These are phyloP conservation scores for Metschnikowia drakensbergensis DNA, from an alignment of 805 yeast genomes.

Conservation along the genomic window DNA sequence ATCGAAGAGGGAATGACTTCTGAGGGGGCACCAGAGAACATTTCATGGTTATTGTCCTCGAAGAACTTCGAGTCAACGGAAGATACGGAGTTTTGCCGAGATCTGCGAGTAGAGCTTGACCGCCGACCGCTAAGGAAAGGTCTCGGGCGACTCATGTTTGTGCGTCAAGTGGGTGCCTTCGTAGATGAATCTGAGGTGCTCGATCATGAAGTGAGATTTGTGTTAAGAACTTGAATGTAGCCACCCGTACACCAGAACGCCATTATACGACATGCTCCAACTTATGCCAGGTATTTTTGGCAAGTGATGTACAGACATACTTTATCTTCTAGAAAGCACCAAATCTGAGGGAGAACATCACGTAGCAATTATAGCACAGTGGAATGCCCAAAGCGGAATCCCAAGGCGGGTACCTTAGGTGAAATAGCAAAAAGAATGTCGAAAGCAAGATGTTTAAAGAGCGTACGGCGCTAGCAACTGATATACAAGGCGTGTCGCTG, in stretches of 20 bases:
- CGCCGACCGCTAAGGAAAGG: conserved; percentile 22
- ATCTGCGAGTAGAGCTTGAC: conserved; percentile 24
- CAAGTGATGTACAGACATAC: too few species aligned
- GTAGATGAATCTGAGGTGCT: neutral
- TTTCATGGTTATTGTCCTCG: conserved; percentile 65
- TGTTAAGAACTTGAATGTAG: neutral
- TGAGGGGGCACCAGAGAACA: conserved; percentile 74
- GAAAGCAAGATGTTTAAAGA: too few species aligned
- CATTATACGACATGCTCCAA: too few species aligned
- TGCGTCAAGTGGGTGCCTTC: neutral
- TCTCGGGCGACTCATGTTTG: conserved; percentile 3
- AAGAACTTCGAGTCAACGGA: conserved; percentile 31
- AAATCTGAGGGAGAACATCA: too few species aligned
- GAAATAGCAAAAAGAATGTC: too few species aligned
- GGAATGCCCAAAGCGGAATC: too few species aligned
- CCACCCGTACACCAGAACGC: conserved; percentile 1
- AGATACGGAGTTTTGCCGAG: conserved; percentile 32
- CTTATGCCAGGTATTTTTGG: too few species aligned
- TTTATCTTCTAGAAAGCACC: too few species aligned
- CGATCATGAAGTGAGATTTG: neutral
- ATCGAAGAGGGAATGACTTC: conserved; percentile 76
- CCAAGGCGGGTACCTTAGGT: too few species aligned
- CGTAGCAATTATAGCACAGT: too few species aligned
- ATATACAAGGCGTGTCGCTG: too few species aligned
- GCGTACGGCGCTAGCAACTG: too few species aligned